Base-by-base conservation (phyloP, 2,329 filamentous ascomycete species). In the Colletotrichum sp. region DNA sequence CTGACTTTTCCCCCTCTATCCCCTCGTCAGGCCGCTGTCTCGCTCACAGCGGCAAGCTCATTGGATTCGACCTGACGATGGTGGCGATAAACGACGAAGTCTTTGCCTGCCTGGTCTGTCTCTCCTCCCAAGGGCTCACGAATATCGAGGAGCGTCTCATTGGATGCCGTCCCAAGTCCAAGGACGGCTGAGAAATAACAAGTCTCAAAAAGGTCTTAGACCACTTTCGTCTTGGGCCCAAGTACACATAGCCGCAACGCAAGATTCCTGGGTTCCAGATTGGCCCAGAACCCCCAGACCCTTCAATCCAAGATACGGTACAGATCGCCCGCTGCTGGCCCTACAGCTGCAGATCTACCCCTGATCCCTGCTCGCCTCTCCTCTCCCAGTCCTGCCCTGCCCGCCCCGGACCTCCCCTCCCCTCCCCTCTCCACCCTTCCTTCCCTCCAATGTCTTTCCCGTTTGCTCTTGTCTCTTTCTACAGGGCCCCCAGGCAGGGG, bases 251-350 rank as follows among this genome's bases (percentile, higher is more conserved):
- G 57, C 68, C 34, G 57, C 68, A 70, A 62, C 57, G 57, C 67
- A 49, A 52, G 67, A 62, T 69, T 49, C 34, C 55, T 24, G 9
- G 55, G 36, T n/a, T 59, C 59, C 68, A 70, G 57, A 36, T 52
- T 34, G 68, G 67, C n/a, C 67, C 34, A 63, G 57, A 49, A 34
- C 24, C 15, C 67, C 52, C 68, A 63, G 36, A 57, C 36, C 16
- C 34, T 30, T 52, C 44, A 26, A 55, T 34, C 57, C 68, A 63
- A 70, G 68, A 70, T 70, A 55, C 18, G 57, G 57, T 70, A 63
- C 57, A 70, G 68, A 70, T 70, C 68, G 68, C 68, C 55, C 36
- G 68, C 68, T 70, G 68, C 68, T 70, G 68, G 57, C 68, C 68
- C 57, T 70, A 70, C 39, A 63, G 68, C 62, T 70, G 44, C 68